A percentile compares a stretch with the other conserved stretches of the same genome.
These are phyloP conservation scores for Botrytis porri DNA, from an alignment of 2,329 filamentous ascomycete species.

Conservation along the genomic window DNA sequence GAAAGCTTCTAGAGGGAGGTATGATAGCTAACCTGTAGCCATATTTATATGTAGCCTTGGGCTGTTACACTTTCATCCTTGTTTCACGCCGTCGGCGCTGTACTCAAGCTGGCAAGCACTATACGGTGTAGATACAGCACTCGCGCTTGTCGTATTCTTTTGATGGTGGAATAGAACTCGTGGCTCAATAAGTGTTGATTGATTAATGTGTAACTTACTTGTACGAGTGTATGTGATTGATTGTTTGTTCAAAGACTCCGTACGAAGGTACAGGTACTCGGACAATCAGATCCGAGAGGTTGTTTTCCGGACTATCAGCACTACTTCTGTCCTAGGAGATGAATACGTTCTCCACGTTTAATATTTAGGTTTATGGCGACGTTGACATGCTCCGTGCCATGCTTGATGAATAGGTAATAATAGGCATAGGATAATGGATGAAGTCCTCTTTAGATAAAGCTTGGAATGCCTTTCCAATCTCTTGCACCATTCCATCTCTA, in stretches of 20 bases:
- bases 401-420: not conserved
- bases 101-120: not conserved
- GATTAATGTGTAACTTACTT: not conserved
- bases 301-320: not conserved
- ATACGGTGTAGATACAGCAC: no score
- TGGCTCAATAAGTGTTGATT: not conserved
- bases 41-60: slow-evolving; percentile 33
- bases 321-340: slow-evolving; percentile 11
- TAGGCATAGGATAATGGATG: not conserved
- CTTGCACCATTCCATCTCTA: not conserved
- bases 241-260: not conserved
- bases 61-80: slow-evolving; percentile 28
- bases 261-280: no score
- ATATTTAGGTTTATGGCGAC: not conserved
- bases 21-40: slow-evolving; percentile 32
- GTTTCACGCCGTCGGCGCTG: not conserved
- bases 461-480: not conserved
- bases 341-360: slow-evolving; percentile 19
- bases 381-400: slow-evolving; percentile 17
- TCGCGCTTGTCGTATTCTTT: not conserved
- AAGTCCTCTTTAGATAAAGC: slow-evolving; percentile 1
- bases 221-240: not conserved
- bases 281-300: slow-evolving; percentile 1
- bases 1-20: not conserved
- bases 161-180: not conserved